These are phyloP conservation scores for Omphalea diandra DNA, from an alignment of 441 rosid species.

Conservation along the genomic window DNA sequence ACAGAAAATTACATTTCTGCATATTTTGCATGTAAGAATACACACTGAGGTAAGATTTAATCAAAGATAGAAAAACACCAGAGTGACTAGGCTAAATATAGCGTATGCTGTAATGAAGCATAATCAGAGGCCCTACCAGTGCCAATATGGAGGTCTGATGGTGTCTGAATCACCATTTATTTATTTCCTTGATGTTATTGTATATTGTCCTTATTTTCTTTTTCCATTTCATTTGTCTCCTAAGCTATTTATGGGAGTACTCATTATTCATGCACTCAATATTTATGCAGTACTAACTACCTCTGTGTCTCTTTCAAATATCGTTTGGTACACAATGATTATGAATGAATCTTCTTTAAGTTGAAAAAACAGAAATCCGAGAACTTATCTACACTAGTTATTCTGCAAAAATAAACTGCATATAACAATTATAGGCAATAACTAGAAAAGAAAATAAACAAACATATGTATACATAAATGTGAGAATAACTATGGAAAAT, in stretches of 20 bases:
- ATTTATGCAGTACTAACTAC: neutral
- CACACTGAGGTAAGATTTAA: neutral
- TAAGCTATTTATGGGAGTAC: too few species aligned
- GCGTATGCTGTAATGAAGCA: neutral
- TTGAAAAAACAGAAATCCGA: too few species aligned
- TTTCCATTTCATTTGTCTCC: too few species aligned
- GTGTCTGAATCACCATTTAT: neutral
- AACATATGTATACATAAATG: neutral
- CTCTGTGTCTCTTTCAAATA: neutral
- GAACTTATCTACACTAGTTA: neutral
- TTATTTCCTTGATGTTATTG: neutral
- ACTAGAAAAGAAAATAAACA: too few species aligned
- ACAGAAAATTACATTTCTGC: neutral
- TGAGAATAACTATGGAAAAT: neutral
- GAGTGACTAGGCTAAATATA: neutral
- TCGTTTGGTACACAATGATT: neutral
- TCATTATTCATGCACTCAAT: too few species aligned
- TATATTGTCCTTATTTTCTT: neutral
- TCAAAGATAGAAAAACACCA: neutral
- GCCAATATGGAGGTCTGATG: neutral
- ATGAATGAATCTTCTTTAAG: neutral
- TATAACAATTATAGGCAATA: too few species aligned
- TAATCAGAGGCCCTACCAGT: neutral
- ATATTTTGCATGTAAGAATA: neutral
- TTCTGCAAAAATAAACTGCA: neutral